These are phyloP conservation scores for Fagopyrum tataricum DNA, from an alignment of 148 eudicot species.

Conservation along the genomic window DNA sequence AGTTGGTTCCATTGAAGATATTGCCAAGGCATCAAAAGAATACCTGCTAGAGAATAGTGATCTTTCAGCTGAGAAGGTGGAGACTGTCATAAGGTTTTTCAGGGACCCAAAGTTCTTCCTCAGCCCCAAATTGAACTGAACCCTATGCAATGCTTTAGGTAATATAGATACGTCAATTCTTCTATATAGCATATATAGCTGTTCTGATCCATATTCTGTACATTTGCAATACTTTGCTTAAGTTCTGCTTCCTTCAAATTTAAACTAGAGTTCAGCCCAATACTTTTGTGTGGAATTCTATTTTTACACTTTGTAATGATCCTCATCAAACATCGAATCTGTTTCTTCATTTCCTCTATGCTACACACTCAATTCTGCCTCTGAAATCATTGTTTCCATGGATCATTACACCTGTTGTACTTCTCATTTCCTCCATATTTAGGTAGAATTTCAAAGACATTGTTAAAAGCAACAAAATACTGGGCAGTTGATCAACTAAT, in stretches of 20 bases:
- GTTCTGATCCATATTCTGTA: background rate
- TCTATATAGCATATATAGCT: background rate
- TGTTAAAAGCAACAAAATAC: background rate
- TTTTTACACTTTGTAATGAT: too few species aligned
- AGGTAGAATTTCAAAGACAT: background rate
- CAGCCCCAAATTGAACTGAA: conserved; percentile 55
- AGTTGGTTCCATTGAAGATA: conserved; percentile 89
- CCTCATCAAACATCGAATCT: too few species aligned
- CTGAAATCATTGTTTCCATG: too few species aligned
- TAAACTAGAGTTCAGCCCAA: too few species aligned
- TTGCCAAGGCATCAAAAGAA: conserved; percentile 84
- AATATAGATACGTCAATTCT: background rate
- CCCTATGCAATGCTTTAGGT: background rate
- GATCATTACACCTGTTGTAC: background rate
- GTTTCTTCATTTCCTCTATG: too few species aligned
- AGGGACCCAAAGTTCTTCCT: conserved; percentile 74
- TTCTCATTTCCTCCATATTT: background rate
- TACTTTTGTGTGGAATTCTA: too few species aligned
- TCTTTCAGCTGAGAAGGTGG: conserved; percentile 84
- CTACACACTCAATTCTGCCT: too few species aligned
- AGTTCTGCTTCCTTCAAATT: background rate
- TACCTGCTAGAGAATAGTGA: conserved; percentile 72
- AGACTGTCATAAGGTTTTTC: conserved; percentile 64
- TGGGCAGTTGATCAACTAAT: background rate
- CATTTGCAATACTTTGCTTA: background rate